phyloP scores from a whole-genome alignment of 345 rosid genomes.

The Ricinus communis region DNA sequence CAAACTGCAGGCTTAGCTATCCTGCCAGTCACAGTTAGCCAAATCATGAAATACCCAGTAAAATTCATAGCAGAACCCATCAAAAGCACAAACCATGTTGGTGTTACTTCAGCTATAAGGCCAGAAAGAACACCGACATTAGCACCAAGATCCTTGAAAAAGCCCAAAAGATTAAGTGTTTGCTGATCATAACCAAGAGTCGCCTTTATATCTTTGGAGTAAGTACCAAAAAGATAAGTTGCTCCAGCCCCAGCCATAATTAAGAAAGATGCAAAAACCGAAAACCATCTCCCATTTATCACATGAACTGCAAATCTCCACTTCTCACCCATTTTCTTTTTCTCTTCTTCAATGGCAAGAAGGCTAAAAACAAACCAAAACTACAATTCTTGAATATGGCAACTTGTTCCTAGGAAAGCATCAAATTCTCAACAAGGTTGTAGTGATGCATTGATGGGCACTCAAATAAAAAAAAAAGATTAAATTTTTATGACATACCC shows the following conservation, averaged over 20 bases:
- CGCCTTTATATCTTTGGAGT: conserved; percentile 74
- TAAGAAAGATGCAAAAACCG: conserved; percentile 81
- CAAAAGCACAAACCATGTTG: conserved; percentile 82
- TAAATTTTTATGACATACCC: background rate
- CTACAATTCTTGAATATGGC: background rate
- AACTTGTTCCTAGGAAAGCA: background rate
- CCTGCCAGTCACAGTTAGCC: conserved; percentile 64
- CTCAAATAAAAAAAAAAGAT: background rate
- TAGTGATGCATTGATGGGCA: background rate
- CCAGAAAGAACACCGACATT: conserved; percentile 71
- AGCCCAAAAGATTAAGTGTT: conserved; percentile 75
- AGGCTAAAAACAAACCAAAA: background rate
- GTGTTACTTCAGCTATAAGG: conserved; percentile 80
- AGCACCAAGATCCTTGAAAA: conserved; percentile 87
- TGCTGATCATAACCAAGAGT: conserved; percentile 79
- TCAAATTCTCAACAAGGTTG: background rate
- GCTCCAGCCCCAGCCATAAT: conserved; percentile 93
- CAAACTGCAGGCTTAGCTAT: conserved; percentile 68
- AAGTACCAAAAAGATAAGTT: conserved; percentile 76
- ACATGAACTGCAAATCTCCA: conserved; percentile 45
- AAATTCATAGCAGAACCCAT: conserved; percentile 84
- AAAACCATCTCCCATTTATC: conserved; percentile 75
- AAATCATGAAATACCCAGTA: conserved; percentile 78
- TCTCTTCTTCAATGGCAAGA: background rate
- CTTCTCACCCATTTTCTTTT: conserved; percentile 27